Conservation (phyloP, 257 asterid genomes). For the Solanum clarkiae region DNA sequence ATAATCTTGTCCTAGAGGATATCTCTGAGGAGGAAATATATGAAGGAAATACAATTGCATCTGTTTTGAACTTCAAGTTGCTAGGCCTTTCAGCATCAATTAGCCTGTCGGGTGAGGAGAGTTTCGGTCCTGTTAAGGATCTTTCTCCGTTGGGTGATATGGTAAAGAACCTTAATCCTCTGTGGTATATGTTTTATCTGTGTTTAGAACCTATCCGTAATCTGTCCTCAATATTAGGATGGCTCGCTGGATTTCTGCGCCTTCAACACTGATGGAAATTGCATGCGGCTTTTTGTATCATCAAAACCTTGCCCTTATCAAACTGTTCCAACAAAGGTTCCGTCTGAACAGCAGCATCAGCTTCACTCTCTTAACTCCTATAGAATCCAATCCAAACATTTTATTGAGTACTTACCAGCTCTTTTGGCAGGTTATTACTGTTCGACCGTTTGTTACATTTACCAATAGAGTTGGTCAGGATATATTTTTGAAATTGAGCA, state of each 20-base stretch:
- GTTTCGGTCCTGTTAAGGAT: conserved; percentile 75
- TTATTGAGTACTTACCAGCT: conserved; percentile 10
- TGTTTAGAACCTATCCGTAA: background rate
- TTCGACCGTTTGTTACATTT: conserved; percentile 83
- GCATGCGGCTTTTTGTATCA: conserved; percentile 74
- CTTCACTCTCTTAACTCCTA: background rate
- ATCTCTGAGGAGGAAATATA: conserved; percentile 77
- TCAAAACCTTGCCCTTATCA: conserved; percentile 82
- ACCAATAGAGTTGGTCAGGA: conserved; percentile 88
- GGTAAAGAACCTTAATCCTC: conserved; percentile 36
- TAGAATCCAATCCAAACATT: background rate
- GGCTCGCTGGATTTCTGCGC: conserved; percentile 87
- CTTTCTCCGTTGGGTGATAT: conserved; percentile 85
- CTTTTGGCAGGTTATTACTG: conserved; percentile 56
- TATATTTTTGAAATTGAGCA: conserved; percentile 58
- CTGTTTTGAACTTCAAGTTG: conserved; percentile 69
- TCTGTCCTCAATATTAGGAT: conserved; percentile 41
- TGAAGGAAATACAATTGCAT: conserved; percentile 85
- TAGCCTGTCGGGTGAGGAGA: conserved; percentile 50
- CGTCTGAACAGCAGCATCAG: background rate
- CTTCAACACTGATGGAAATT: conserved; percentile 57
- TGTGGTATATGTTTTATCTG: background rate
- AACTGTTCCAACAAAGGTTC: conserved; percentile 92
- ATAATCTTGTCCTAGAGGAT: conserved; percentile 63
- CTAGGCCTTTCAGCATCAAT: conserved; percentile 78